Base-by-base conservation (phyloP, 306 rosid genomes). In the Herpetospermum pedunculosum region DNA sequence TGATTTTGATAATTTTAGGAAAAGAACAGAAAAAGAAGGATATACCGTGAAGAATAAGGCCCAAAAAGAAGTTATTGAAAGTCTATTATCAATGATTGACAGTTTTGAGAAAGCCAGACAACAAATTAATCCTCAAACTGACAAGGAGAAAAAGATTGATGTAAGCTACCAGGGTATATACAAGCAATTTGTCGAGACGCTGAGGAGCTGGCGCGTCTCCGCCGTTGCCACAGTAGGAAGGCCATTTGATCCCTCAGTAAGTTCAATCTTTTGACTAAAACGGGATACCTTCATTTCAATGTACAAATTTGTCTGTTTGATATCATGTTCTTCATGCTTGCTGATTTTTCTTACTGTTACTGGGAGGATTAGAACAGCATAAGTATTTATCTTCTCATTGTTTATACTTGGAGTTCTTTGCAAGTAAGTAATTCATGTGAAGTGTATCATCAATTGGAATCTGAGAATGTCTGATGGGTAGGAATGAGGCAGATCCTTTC, bases 1-100 rank as follows among this genome's bases (percentile, higher is more conserved):
- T 23, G 96, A 94, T 80, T 91, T 94, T 88, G 97, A 94, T 65
- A 94, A 94, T 79, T 94, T 86, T 52, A 88, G 97, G 77, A 94
- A 89, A 85, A 85, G 81, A 81, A 16, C 76, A 14, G 97, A 91
- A 68, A 94, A 91, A 81, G 96, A 89, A 34, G 83, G 79, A 73
- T 82, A 77, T 50, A 79, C 55, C 0, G 79, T 84, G 58, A 85
- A 86, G 82, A 79, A 80, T 9, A 77, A 89, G 3, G 90, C 96
- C 28, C 96, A 88, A 79, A 85, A 78, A 69, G 90, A 88, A 73
- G 83, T 91, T 30, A 75, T 89, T 72, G 92, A 81, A 82, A 86
- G 86, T 49, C 95, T 94, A 73, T 28, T 94, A 87, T 80, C 90
- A 54, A 85, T 94, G 91, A 92, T 89, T 77, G 99, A 94, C 85